Conservation (phyloP, 2,329 filamentous ascomycete genomes). For the Graphilbum ipis-grandicollis region DNA sequence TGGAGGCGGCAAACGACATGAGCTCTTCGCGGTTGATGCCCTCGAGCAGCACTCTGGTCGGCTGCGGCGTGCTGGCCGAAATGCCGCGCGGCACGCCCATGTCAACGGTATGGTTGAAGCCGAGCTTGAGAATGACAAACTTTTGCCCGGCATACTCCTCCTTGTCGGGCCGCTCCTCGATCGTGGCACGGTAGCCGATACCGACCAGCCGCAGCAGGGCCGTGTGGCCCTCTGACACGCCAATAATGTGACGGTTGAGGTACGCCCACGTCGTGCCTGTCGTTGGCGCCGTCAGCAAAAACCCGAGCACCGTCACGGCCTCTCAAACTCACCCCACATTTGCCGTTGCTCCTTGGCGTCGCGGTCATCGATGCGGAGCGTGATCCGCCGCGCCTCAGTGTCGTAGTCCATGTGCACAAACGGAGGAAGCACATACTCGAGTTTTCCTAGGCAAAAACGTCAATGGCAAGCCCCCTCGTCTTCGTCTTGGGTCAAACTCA, state of each 20-base stretch:
- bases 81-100: slow-evolving; percentile 68
- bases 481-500: slow-evolving; percentile 19
- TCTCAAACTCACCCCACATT: slow-evolving; percentile 92
- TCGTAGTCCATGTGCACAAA: slow-evolving; percentile 62
- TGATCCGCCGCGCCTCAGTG: slow-evolving; percentile 40
- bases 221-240: slow-evolving; percentile 91
- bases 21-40: slow-evolving; percentile 73
- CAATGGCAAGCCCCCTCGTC: neutral
- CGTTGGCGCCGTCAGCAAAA: neutral
- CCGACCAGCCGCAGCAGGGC: slow-evolving; percentile 85
- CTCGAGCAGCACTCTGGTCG: slow-evolving; percentile 80
- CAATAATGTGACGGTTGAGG: slow-evolving; percentile 76
- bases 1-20: slow-evolving; percentile 79
- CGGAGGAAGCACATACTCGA: slow-evolving; percentile 61
- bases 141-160: slow-evolving; percentile 67
- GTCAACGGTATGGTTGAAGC: slow-evolving; percentile 92
- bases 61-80: slow-evolving; percentile 73
- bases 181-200: slow-evolving; percentile 81
- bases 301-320: too few relatives aligned
- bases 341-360: slow-evolving; percentile 60
- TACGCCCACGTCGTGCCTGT: slow-evolving; percentile 79
- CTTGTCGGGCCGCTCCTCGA: slow-evolving; percentile 60
- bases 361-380: slow-evolving; percentile 52
- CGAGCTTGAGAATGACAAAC: slow-evolving; percentile 86
- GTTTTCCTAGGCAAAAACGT: slow-evolving; percentile 34